Conservation (phyloP, 129 eudicot genomes). For the Centella asiatica region DNA sequence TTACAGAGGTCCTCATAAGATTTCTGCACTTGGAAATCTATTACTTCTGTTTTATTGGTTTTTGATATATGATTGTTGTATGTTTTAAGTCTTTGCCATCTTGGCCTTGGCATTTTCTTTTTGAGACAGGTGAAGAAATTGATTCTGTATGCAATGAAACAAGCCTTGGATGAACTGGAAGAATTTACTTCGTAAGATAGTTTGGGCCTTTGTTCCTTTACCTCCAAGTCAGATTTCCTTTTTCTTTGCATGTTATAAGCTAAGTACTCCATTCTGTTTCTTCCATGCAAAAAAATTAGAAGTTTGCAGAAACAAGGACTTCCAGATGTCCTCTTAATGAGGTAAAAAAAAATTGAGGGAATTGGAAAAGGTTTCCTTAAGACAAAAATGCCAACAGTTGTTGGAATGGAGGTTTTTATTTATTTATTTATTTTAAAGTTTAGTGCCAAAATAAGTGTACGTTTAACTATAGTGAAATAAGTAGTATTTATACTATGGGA, state of each 20-base stretch:
- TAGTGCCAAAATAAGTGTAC: too few relatives aligned
- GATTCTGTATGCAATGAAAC: conserved; percentile 6
- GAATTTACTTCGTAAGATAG: background rate
- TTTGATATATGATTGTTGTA: background rate
- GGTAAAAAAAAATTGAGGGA: background rate
- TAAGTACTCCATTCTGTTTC: too few relatives aligned
- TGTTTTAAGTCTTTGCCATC: background rate
- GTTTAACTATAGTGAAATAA: too few relatives aligned
- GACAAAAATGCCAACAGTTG: background rate
- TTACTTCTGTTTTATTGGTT: background rate
- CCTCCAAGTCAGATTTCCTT: background rate
- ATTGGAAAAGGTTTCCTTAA: background rate
- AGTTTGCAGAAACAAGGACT: background rate
- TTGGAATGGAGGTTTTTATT: too few relatives aligned
- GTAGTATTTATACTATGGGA: too few relatives aligned
- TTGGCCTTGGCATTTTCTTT: background rate
- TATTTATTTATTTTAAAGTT: too few relatives aligned
- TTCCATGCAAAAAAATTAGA: background rate
- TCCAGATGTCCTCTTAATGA: background rate
- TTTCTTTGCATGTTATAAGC: background rate
- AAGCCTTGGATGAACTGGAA: conserved; percentile 7
- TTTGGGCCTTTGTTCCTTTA: background rate
- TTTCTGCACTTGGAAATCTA: background rate
- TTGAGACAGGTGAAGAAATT: conserved; percentile 16
- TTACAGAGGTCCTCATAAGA: background rate